Percentiles rank a stretch among this genome's conserved stretches.
Evolutionary conservation across 2,329 filamentous ascomycete species (phyloP).

Genomic region (Pestalotiopsis sp.): DNA sequence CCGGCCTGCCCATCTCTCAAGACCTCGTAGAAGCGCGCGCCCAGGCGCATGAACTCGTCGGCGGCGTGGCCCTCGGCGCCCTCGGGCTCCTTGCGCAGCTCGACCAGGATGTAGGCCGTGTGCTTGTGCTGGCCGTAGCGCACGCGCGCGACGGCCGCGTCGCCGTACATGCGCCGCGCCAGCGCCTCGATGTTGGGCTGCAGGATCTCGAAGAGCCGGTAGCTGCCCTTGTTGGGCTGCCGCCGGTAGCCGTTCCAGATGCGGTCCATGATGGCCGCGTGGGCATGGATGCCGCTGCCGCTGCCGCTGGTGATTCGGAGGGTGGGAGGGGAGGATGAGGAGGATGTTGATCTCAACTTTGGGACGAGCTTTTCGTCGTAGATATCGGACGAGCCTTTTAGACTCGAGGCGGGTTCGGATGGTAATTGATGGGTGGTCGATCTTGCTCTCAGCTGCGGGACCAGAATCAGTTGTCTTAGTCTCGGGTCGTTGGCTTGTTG

Average conservation of each 20-base stretch:
- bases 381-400: neutral
- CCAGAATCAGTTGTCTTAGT: neutral
- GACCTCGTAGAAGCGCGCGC: constrained; percentile 17
- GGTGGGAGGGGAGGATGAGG: too few species aligned
- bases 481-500: neutral
- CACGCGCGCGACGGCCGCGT: neutral
- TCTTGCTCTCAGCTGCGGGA: neutral
- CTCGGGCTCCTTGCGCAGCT: constrained; percentile 5
- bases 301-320: too few species aligned
- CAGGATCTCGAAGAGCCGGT: constrained; percentile 7
- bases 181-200: constrained; percentile 7
- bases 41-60: constrained; percentile 15
- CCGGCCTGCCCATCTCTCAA: constrained; percentile 10
- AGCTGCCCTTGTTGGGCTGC: constrained; percentile 10
- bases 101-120: constrained; percentile 16
- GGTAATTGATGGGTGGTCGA: neutral
- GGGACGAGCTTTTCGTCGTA: neutral
- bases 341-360: neutral
- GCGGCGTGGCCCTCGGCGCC: constrained; percentile 15
- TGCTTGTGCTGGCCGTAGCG: constrained; percentile 10
- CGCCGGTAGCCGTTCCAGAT: constrained; percentile 14
- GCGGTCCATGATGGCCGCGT: constrained; percentile 4
- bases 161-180: constrained; percentile 15
- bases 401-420: neutral
- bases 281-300: neutral